These are phyloP conservation scores for Trichoderma atrobrunneum DNA, from an alignment of 2,329 filamentous ascomycete species.

Conservation along the genomic window DNA sequence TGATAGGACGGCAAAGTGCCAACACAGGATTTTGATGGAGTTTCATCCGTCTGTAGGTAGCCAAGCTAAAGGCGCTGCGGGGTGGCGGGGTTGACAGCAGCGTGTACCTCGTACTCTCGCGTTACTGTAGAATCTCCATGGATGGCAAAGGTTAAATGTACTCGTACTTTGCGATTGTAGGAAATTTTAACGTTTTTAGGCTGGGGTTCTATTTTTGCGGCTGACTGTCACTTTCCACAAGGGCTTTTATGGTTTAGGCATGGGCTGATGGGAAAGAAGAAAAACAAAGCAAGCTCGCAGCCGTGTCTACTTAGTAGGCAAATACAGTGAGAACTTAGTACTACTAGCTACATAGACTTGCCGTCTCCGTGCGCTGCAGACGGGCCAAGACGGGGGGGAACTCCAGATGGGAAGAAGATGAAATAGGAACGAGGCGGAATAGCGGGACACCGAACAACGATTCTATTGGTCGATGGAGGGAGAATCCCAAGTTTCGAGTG, in stretches of 20 bases:
- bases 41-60: background rate
- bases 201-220: background rate
- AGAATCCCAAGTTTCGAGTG: background rate
- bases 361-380: background rate
- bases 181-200: background rate
- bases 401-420: background rate
- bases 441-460: background rate
- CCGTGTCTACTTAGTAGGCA: background rate
- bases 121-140: background rate
- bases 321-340: background rate
- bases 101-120: background rate
- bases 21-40: background rate
- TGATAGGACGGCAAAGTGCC: background rate
- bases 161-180: background rate
- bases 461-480: too few species aligned
- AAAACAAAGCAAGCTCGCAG: background rate
- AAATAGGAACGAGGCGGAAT: conserved; percentile 8
- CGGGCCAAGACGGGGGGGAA: too few species aligned
- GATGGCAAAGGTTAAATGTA: background rate
- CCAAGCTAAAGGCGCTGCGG: background rate
- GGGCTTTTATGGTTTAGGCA: background rate
- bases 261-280: background rate
- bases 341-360: background rate
- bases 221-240: background rate
- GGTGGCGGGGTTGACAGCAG: conserved; percentile 6